Evolutionary conservation across 169 alveolate species (phyloP), one percentile per base, ranked within the genome.

Genomic region (Eimeria sp.): DNA sequence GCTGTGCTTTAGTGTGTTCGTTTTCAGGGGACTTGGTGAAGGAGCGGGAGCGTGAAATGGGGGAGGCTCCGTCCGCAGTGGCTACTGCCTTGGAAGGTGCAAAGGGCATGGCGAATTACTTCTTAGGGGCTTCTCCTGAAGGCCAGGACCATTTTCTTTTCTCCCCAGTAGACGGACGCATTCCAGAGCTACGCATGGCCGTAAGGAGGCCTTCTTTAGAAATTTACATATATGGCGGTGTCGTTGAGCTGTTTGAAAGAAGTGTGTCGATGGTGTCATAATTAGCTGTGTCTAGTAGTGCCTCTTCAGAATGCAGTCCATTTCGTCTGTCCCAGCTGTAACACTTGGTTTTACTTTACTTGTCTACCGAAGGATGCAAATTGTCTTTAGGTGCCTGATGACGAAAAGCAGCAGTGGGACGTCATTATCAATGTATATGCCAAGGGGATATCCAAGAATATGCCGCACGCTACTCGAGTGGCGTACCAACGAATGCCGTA

Each of bases 371-470:
- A 67, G 9, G 4, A 14, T 72, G 18, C 43, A 51, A 51, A 65
- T 84, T 51, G 65, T 70, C 30, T 96, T 27, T 97, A 97, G 96
- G 98, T 96, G 30, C 97, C 98, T 4, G 78, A 95, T 49, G 97
- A 97, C 61, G 96, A 97, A 30, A 95, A 84, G 88, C 98, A 98
- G 95, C 99, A 98, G 95, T 98, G 99, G 99, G 97, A 98, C 73
- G 97, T 98, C 25, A 96, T 98, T 75, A 95, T 98, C 87, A 95
- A 97, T 58, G 97, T 98, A 5, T 89, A 96, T 67, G 98, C 97
- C 54, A 95, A 96, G 96, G 72, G 95, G 91, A 34, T 88, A 25
- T 30, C 90, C 67, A 72, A 94, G 95, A 67, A 90, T 34, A 34
- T 75, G 54, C 88, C 90, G 82, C 83, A 63, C 40, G 97, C 96